Evolutionary conservation across 257 asterid species (phyloP).

Genomic region (Ehretia macrophylla): DNA sequence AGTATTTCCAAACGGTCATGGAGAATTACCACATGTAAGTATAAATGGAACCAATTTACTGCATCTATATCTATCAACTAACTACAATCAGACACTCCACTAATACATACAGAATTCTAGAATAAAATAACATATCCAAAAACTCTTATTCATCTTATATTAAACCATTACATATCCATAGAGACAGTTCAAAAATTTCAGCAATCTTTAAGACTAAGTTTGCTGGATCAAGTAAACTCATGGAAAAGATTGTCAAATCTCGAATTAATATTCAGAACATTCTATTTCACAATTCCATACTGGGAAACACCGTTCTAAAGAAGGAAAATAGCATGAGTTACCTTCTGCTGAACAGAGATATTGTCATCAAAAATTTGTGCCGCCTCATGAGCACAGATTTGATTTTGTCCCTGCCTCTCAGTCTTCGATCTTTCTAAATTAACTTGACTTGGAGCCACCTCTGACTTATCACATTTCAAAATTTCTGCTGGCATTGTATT

Average conservation of each 20-base stretch:
- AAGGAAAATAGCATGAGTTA: conserved; percentile 14
- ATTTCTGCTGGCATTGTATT: conserved; percentile 47
- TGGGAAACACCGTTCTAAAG: not conserved
- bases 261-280: too few relatives aligned
- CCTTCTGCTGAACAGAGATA: conserved; percentile 78
- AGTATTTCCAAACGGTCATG: conserved; percentile 50
- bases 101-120: too few relatives aligned
- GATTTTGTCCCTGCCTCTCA: conserved; percentile 50
- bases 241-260: not conserved
- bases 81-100: too few relatives aligned
- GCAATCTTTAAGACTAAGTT: too few relatives aligned
- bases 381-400: conserved; percentile 60
- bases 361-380: conserved; percentile 71
- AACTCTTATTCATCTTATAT: too few relatives aligned
- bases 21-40: conserved; percentile 11
- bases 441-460: conserved; percentile 25
- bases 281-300: not conserved
- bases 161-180: too few relatives aligned
- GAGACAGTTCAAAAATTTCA: too few relatives aligned
- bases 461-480: conserved; percentile 36
- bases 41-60: not conserved
- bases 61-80: too few relatives aligned
- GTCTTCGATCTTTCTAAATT: conserved; percentile 61
- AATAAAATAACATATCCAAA: too few relatives aligned
- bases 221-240: too few relatives aligned